phyloP scores from a whole-genome alignment of 805 yeast genomes.

The Hanseniaspora vineae region DNA sequence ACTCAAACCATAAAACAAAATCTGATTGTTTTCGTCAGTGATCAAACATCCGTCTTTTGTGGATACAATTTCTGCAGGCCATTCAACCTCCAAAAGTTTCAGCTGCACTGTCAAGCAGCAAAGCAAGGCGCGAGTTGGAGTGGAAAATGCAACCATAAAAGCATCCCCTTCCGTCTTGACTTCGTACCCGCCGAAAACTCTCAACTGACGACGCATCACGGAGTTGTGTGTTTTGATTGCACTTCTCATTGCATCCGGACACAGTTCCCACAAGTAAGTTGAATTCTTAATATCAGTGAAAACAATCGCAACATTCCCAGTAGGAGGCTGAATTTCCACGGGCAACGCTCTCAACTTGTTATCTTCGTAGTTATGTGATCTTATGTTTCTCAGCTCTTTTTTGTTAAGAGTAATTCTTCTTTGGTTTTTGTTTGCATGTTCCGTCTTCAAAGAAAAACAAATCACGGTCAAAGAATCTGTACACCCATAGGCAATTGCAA shows the following conservation, averaged over 20 bases:
- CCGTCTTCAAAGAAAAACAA: slow-evolving; percentile 57
- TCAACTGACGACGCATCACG: slow-evolving; percentile 83
- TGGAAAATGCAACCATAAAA: slow-evolving; percentile 92
- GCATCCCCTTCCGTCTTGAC: slow-evolving; percentile 99
- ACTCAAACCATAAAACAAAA: slow-evolving; percentile 75
- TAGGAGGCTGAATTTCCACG: slow-evolving; percentile 88
- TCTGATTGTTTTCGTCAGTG: slow-evolving; percentile 41
- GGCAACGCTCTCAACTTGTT: slow-evolving; percentile 71
- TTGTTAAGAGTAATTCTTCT: slow-evolving; percentile 20
- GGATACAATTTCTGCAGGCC: slow-evolving; percentile 89
- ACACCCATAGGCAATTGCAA: slow-evolving; percentile 87
- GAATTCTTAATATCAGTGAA: slow-evolving; percentile 96
- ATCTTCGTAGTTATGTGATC: slow-evolving; percentile 55
- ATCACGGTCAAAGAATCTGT: slow-evolving; percentile 66
- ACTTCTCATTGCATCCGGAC: slow-evolving; percentile 88
- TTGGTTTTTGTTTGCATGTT: slow-evolving; percentile 15
- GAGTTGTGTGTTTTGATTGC: slow-evolving; percentile 92
- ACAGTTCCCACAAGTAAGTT: slow-evolving; percentile 84
- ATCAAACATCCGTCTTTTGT: slow-evolving; percentile 76
- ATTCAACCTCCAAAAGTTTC: slow-evolving; percentile 69
- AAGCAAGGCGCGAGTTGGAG: slow-evolving; percentile 75
- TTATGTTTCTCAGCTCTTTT: slow-evolving; percentile 28
- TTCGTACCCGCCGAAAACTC: slow-evolving; percentile 94
- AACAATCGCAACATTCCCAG: slow-evolving; percentile 88
- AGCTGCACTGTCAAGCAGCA: slow-evolving; percentile 94